Evolutionary conservation across 495 filamentous ascomycete genomes (phyloP), one percentile per base, ranked within the genome.

Genomic region (Cairneyella variabilis): DNA sequence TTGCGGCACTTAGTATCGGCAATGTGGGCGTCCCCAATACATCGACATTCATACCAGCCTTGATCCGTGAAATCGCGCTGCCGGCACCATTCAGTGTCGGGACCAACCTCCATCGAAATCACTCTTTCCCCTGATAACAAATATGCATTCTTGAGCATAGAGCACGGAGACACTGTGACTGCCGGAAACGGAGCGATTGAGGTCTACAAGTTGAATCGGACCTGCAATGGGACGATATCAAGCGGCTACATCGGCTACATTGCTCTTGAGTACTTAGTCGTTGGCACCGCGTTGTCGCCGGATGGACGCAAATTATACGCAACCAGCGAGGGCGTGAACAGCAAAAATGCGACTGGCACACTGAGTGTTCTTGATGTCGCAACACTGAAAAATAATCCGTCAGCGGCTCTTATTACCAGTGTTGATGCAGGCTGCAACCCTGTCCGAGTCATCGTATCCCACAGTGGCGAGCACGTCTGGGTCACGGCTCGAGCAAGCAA

Each of bases 71-170:
- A 20, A 51, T 58, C 17, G 20, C 58, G 27, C 39, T 58, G 27
- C 58, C 57, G 27, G 48, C 44, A 41, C 27, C 54, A 4, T 47
- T 50, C 43, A 37, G 36, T 21, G 27, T 42, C 1, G 3, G 64
- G 64, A 9, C 39, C 37, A 25, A 51, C 41, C 23, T 55, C 64
- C 12, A 56, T 67, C 48, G 61, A 45, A 56, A n/a, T 63, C 16
- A 64, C 60, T 12, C n/a, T 58, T 17, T 56, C 46, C 20, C 23
- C 25, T 30, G 53, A 67, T 47, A 56, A 66, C 16, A 22, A 56
- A 14, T 64, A 64, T 36, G 61, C 44, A 9, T 64, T 65, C 22
- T 51, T 66, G 17, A 64, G 56, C 10, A 50, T 64, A 47, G 62
- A 66, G 26, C 38, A 64, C 42, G 59, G 53, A 26, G 53, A 28